Base-by-base conservation (phyloP, 495 filamentous ascomycete genomes). In the Penicillium verhagenii region DNA sequence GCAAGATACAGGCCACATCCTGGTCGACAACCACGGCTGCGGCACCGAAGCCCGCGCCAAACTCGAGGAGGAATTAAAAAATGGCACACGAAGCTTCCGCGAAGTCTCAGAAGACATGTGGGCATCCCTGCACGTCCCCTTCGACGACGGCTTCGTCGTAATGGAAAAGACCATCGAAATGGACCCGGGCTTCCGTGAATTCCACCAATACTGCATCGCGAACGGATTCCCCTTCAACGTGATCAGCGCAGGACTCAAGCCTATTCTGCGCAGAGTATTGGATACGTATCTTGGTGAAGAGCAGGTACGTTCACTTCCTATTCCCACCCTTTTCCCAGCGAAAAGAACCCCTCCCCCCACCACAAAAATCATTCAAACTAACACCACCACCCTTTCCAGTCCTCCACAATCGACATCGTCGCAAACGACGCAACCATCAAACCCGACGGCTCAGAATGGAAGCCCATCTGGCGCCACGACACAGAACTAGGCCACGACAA, bases 31-130 rank as follows among this genome's bases (percentile, higher is more conserved):
- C 59, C 78, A 85, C 54, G 87, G 87, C 53, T 89, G 86, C 70
- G 86, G 86, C 51, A 66, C 69, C 5, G 64, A 74, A 25, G 77
- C 76, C 35, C 77, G 85, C 23, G 61, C 81, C 46, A 66, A 79
- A 38, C 80, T 89, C 21, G 87, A 89, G 52, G 73, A 80, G 43
- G 82, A 89, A 57, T 87, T 90, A 65, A 81, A 86, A 50, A 77
- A 73, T 9, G 87, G 87, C 52, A 79, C 84, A 64, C 79, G 86
- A 8, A 83, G 85, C 0, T 89, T 89, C 74, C 75, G 85, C 25
- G 87, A 89, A n/a, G 84, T 85, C 24, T 88, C 85, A 3, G 86
- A 89, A 52, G 87, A 89, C 64, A 89, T 89, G 86, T 89, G 86
- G 86, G 82, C 80, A 18, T 87, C 83, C 2, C 72, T 90, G 1